These are phyloP conservation scores for Scutellaria baicalensis DNA, from an alignment of 257 asterid genomes.

Conservation along the genomic window DNA sequence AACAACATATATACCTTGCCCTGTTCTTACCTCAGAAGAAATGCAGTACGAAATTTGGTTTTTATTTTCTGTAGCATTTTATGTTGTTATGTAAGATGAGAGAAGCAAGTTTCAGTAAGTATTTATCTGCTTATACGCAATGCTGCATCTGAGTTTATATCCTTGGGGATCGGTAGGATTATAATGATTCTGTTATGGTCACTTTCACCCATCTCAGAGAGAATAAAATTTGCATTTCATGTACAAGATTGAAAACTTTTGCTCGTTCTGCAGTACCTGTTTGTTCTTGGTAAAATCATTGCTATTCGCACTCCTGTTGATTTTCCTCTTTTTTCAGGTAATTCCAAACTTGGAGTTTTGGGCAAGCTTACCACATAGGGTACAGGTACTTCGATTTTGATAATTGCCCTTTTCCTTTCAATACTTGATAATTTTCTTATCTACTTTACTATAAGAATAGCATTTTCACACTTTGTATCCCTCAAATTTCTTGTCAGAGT, in stretches of 20 bases:
- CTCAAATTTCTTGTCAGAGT: slow-evolving; percentile 37
- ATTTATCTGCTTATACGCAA: background rate
- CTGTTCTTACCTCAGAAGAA: no score
- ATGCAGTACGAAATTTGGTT: no score
- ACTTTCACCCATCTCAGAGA: background rate
- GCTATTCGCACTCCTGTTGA: background rate
- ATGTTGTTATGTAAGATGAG: background rate
- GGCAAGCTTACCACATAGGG: slow-evolving; percentile 75
- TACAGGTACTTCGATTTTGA: slow-evolving; percentile 48
- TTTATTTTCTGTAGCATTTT: background rate
- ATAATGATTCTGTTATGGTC: background rate
- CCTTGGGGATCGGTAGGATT: background rate
- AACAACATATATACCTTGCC: no score
- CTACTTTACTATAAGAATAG: background rate
- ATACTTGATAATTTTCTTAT: background rate
- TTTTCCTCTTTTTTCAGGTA: slow-evolving; percentile 40
- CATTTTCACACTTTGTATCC: background rate
- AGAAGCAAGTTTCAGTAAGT: background rate
- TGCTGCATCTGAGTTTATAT: background rate
- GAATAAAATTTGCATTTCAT: background rate
- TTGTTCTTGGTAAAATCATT: background rate
- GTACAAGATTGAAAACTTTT: background rate
- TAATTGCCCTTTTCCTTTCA: background rate
- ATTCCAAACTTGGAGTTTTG: slow-evolving; percentile 91
- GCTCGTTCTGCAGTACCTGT: background rate